Evolutionary conservation across 164 flowering plant species (phyloP).

Genomic region (Hamamelis virginiana): DNA sequence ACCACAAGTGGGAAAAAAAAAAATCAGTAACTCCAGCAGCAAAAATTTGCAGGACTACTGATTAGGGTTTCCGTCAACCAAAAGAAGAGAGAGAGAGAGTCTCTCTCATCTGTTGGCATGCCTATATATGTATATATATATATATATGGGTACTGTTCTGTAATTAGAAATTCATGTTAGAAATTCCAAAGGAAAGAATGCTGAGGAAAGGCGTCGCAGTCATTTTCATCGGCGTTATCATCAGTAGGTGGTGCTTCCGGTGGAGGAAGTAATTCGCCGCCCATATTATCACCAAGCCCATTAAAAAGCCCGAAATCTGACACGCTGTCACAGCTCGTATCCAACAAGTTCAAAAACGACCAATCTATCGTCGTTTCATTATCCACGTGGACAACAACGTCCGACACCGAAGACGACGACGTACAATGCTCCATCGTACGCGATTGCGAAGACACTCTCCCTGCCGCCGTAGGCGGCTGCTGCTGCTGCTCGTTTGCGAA

Average conservation of each 20-base stretch:
- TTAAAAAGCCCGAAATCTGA: not conserved
- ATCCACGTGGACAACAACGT: conserved; percentile 10
- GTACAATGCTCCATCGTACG: not conserved
- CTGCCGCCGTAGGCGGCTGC: too few relatives aligned
- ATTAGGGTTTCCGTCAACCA: too few relatives aligned
- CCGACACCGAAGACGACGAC: conserved; percentile 17
- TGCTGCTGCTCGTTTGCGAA: conserved; percentile 44
- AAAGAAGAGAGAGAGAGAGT: too few relatives aligned
- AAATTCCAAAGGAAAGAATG: conserved; percentile 9
- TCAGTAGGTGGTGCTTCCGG: not conserved
- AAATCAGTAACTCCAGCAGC: too few relatives aligned
- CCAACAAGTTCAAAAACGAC: conserved; percentile 8
- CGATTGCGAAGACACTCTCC: too few relatives aligned
- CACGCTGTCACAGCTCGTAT: not conserved
- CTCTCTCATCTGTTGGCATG: too few relatives aligned
- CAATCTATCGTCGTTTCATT: not conserved
- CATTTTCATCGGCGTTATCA: conserved; percentile 2
- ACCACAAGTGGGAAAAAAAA: too few relatives aligned
- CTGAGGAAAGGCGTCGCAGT: not conserved
- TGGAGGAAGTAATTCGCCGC: not conserved
- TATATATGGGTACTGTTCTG: too few relatives aligned
- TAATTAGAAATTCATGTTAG: not conserved
- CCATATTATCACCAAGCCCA: conserved; percentile 1
- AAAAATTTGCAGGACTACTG: too few relatives aligned
- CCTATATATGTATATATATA: too few relatives aligned